Base-by-base conservation (phyloP, 2,329 filamentous ascomycete species). In the Coleophoma cylindrospora region DNA sequence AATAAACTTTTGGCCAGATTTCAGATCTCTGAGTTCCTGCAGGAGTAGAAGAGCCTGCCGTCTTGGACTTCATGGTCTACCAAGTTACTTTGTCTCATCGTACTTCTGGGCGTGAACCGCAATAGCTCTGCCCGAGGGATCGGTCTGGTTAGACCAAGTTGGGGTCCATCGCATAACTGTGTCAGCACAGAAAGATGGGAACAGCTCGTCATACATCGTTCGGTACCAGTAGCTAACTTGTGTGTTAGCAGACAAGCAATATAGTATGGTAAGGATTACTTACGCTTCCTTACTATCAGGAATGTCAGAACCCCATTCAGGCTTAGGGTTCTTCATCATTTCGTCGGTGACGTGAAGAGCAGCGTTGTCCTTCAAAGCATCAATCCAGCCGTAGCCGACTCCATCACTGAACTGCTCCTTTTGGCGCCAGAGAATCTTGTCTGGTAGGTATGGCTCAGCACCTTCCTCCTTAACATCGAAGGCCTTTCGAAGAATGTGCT, bases 321-420 rank as follows among this genome's bases (percentile, higher is more conserved):
- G 82, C 80, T 96, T 96, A 57, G 94, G 92, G 81, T 95, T 92
- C 79, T 91, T 91, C 87, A 97, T 90, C 84, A 95, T 91, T 77
- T 97, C 92, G 66, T 99, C 92, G 15, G 89, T 95, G 50, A 99
- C 87, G 50, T 94, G 83, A 57, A 84, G 70, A 73, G 95, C 91
- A 34, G 94, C 94, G 64, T 87, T 89, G 72, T 97, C 94, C 80
- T 96, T 97, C 63, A 99, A 83, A 7, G 86, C 88, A 66, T 99
- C 94, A 66, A 99, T 99, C 94, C 94, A 99, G 56, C 94, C 91
- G 74, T 99, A 99, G 51, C 94, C 94, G 51, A 99, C 94, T 68
- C 94, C 95, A 64, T 99, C 95, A 52, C 87, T 95, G 77, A 99
- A 99, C 74, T 99, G 94, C 76, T 99, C 94, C 83, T 99, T 99